These are phyloP conservation scores for Spergularia marina DNA, from an alignment of 148 eudicot species.

Conservation along the genomic window DNA sequence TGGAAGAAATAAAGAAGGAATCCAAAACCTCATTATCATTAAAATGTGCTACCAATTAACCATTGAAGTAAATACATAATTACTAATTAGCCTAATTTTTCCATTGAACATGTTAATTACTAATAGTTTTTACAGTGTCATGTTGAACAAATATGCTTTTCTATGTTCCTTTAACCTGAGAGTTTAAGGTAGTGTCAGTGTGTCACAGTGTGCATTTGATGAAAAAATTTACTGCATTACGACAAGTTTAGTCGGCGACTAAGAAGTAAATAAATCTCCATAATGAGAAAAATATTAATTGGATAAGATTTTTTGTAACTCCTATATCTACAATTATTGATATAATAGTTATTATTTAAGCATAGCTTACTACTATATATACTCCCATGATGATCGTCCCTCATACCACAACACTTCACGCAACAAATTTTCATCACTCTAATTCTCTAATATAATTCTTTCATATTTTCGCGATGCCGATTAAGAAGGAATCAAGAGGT, in stretches of 20 bases:
- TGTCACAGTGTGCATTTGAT: too few species aligned
- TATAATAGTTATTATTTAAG: slow-evolving; percentile 14
- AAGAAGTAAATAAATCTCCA: slow-evolving; percentile 31
- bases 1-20: background rate
- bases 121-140: background rate
- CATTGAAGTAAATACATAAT: background rate
- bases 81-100: background rate
- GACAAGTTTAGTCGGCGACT: slow-evolving; percentile 12
- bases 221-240: background rate
- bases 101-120: slow-evolving; percentile 10
- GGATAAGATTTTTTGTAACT: slow-evolving; percentile 36
- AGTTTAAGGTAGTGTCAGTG: background rate
- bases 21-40: slow-evolving; percentile 2
- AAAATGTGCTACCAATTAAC: background rate
- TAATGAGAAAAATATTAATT: slow-evolving; percentile 34
- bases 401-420: background rate
- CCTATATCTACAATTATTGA: slow-evolving; percentile 40
- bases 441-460: background rate
- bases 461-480: slow-evolving; percentile 31
- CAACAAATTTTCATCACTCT: background rate
- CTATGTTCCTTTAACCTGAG: background rate
- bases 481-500: slow-evolving; percentile 45
- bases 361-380: slow-evolving; percentile 30
- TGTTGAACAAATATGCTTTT: background rate
- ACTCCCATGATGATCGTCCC: background rate